Base-by-base conservation (phyloP, 441 rosid species). In the Syzygium malaccense region DNA sequence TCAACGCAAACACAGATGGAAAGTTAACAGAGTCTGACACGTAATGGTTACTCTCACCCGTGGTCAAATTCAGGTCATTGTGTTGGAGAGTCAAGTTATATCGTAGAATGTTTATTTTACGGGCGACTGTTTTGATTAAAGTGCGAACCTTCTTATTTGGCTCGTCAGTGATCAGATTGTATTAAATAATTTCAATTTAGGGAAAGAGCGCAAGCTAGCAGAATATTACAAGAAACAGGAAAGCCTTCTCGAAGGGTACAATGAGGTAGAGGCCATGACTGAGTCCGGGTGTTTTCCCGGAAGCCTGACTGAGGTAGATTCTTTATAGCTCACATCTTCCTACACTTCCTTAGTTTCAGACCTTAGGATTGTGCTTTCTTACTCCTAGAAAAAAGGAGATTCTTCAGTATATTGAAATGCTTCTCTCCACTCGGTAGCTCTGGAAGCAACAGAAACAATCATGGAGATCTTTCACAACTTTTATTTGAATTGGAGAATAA, bases 191-290 rank as follows among this genome's bases (percentile, higher is more conserved):
- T 26, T 23, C 64, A 79, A 84, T 33, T 66, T 32, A 95, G 96
- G 89, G 88, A 93, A 55, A 71, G 91, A 92, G 4, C 91, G 87
- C 53, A 86, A 88, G 88, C 90, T 94, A 33, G 91, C 92, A 23
- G 89, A 91, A 20, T 95, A 94, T 71, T 95, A 95, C 91, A 91
- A 88, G 88, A 93, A 89, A 85, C 96, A 95, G 89, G 93, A 92
- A 84, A 89, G 60, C 49, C 91, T 95, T 53, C 91, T 94, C 8
- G 85, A 90, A 86, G 94, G 91, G 51, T 95, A 88, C 89, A 89
- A 84, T 26, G 95, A 93, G 91, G 92, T 94, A 26, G 94, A 94
- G 54, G 88, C 89, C 14, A 92, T 94, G 86, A 80, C 89, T 13
- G 95, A 95, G 32, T 89, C 93, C 85, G 96, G 94, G 13, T 32